Percentiles rank a stretch among this genome's conserved stretches.
phyloP scores from a whole-genome alignment of 2,329 filamentous ascomycete genomes.

The Ceratocystis papillata region DNA sequence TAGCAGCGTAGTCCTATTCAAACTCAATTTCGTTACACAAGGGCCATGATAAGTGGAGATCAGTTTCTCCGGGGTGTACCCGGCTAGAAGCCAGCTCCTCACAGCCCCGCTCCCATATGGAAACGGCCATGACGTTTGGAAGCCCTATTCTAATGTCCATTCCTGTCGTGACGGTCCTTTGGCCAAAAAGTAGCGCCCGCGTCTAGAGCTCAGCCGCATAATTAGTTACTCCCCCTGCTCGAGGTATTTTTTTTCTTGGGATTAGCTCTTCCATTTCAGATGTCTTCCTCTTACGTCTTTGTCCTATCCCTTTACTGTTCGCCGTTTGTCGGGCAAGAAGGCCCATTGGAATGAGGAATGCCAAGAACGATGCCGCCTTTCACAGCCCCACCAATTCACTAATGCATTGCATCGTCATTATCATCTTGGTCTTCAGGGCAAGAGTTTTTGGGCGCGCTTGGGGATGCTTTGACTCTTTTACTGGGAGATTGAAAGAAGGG shows the following conservation, averaged over 20 bases:
- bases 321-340: not conserved
- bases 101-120: not conserved
- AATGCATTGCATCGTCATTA: conserved; percentile 8
- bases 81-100: conserved; percentile 2
- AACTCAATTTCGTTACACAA: not conserved
- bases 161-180: not conserved
- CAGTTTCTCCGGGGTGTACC: not conserved
- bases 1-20: too few species aligned
- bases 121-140: not conserved
- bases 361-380: conserved; percentile 6
- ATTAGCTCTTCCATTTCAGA: not conserved
- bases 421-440: not conserved
- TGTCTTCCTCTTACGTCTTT: not conserved
- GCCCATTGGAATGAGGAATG: conserved; percentile 4
- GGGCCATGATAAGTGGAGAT: not conserved
- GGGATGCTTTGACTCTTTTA: not conserved
- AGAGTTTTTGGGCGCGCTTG: not conserved
- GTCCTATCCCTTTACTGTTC: not conserved
- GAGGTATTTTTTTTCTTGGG: not conserved
- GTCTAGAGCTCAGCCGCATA: not conserved
- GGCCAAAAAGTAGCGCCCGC: not conserved
- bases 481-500: not conserved
- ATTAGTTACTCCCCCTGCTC: not conserved
- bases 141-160: not conserved
- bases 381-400: not conserved